Base-by-base conservation (phyloP, 2,329 filamentous ascomycete genomes). In the Sclerotinia subarctica region DNA sequence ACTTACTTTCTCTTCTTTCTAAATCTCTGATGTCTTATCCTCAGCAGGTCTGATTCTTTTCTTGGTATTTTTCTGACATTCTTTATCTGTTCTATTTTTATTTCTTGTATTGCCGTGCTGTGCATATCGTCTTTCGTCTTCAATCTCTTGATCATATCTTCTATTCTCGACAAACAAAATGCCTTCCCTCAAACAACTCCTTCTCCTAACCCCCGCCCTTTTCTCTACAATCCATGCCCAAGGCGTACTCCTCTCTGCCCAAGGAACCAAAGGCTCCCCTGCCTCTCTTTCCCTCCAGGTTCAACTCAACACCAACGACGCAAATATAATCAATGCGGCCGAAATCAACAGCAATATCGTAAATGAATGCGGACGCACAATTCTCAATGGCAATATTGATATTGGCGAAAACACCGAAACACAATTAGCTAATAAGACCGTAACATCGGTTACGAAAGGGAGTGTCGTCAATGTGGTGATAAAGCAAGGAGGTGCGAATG, bases 351-450 rank as follows among this genome's bases (percentile, higher is more conserved):
- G 79, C 60, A 85, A 85, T 72, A 75, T 83, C 8, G 85, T 86
- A 59, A 86, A 85, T 72, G 81, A 84, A 69, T 90, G 88, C 74
- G 88, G 88, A 58, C 83, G 87, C 69, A 90, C 87, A 7, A 81
- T 88, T 75, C 76, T 85, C 58, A 74, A 79, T 66, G 88, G 88
- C 60, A 86, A 84, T 79, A 90, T 90, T 74, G 85, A 89, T 70
- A 81, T 89, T 65, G 82, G 82, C 47, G 82, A 85, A 76, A 82
- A 83, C 72, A 86, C 83, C 1, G 83, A 86, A 76, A 82, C 83
- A 67, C 82, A 82, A 10, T 71, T 87, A 2, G 77, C 81, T 10
- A 81, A 80, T 5, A 71, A 73, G 1, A 74, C 78, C 5, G 82
- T 87, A 3, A 86, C 85, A 1, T 77, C 82, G 67, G 85, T 86